Base-by-base conservation (phyloP, 768 basidiomycete genomes). In the Phanerodontia chrysosporium region DNA sequence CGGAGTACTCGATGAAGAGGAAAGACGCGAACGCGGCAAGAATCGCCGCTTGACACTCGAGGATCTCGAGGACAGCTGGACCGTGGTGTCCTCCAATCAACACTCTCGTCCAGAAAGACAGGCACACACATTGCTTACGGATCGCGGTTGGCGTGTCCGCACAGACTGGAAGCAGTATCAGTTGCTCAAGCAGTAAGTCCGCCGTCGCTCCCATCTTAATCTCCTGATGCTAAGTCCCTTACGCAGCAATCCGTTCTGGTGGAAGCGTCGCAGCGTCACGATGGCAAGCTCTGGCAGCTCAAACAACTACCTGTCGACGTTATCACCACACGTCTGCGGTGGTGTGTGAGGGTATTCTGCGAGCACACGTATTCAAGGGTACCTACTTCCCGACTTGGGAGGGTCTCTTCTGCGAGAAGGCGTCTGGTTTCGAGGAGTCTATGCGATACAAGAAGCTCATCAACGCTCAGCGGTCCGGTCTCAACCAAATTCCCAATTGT, bases 111-210 rank as follows among this genome's bases (percentile, higher is more conserved):
- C 96, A 98, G 78, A 97, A 96, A 78, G 96, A 98, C 68, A 85
- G 94, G 16, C 95, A 96, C 64, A 97, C 95, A 27, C 74, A n/a
- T 99, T 68, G 97, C 97, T 0, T 99, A 98, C 71, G n/a, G 97
- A 98, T 74, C 96, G 96, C 72, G 96, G 97, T 66, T 98, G 95
- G 96, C 90, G 96, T 78, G 92, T 95, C 39, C 86, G 96, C 48
- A 95, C 92, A 18, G 92, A 97, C 73, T 99, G 93, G 92, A 97
- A 98, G 73, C 94, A 96, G 71, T 98, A 97, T 71, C 95, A 97
- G 67, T 73, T 95, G 9, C 77, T 94, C 58, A 95, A 95, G 72
- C 90, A 94, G 91, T 91, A 63, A 66, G 88, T 77, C 28, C n/a
- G 58, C 21, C 30, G 3, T 51, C 21, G 27, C 53, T 13, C 49